Evolutionary conservation across 2,329 filamentous ascomycete genomes (phyloP).

Genomic region (Aspergillus pseudonomiae): DNA sequence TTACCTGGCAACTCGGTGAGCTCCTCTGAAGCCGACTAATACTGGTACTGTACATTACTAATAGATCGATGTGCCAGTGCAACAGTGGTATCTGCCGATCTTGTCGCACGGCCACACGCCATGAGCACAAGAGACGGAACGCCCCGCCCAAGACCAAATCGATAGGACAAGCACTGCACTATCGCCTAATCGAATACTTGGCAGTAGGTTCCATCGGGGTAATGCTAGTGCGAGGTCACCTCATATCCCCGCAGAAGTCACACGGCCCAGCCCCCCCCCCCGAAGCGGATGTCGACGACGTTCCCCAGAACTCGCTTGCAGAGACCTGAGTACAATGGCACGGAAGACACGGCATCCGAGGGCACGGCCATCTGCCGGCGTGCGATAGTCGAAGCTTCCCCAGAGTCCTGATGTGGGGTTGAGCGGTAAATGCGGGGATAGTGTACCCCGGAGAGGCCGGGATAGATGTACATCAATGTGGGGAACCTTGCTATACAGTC

Average conservation of each 20-base stretch:
- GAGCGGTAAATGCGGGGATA: neutral
- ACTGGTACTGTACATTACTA: neutral
- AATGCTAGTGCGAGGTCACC: neutral
- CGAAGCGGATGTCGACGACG: too few species aligned
- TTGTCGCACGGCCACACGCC: neutral
- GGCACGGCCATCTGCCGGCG: neutral
- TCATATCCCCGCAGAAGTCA: neutral
- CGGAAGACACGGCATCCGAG: neutral
- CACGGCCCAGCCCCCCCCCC: too few species aligned
- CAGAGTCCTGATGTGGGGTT: neutral
- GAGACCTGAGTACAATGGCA: neutral
- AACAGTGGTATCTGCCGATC: neutral
- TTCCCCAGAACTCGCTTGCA: too few species aligned
- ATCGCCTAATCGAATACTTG: neutral
- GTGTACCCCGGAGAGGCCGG: neutral
- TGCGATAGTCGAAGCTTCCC: neutral
- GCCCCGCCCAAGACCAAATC: neutral
- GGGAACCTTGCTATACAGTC: neutral
- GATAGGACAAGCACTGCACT: neutral
- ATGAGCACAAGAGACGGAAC: neutral
- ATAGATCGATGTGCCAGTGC: neutral
- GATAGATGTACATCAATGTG: neutral
- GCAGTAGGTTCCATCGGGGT: neutral
- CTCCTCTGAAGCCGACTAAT: neutral
- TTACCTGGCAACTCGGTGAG: neutral